Evolutionary conservation across 108 stramenopile species (phyloP), one percentile per base, ranked within the genome.

Genomic region (Nitzschia sp.): DNA sequence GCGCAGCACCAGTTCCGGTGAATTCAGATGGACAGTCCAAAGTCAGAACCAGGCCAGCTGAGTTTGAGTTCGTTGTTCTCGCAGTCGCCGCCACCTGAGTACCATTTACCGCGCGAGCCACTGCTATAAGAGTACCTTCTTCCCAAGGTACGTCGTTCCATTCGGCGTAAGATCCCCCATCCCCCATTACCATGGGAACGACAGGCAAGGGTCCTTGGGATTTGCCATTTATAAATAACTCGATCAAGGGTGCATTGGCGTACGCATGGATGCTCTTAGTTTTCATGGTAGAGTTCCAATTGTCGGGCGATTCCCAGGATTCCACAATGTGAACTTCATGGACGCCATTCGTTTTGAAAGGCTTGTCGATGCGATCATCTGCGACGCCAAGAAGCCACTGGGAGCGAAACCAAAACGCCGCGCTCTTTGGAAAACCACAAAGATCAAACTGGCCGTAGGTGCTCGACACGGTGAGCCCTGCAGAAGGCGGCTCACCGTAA

Each of bases 361-460:
- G 46, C 31, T 74, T 74, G 53, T 62, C 72, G 42, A 34, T 11
- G 13, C 35, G 55, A 31, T 31, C 42, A 47, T 80, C 56, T 15
- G 47, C 23, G 30, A 48, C 57, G 9, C 56, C 48, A 34, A 80
- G 42, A 5, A 74, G 74, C 79, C 79, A 80, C 38, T 74, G 72
- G 17, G 57, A 62, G 26, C 72, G 70, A 34, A 74, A 80, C 79
- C 79, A 80, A 59, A 68, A 73, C 18, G 72, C 79, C 17, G 72
- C 54, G 3, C 65, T 42, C 34, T 80, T 80, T 8, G 66, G 63
- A 46, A 80, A 80, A 15, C 79, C 79, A 60, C 64, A 53, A 8
- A 80, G 36, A 36, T 80, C 79, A 38, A 55, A 80, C 55, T 74
- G 72, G 15, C 79, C 79, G 33, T 74, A 80, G 23, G 72, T 64